phyloP scores from a whole-genome alignment of 179 eudicot genomes.

The Beta lomatogona region DNA sequence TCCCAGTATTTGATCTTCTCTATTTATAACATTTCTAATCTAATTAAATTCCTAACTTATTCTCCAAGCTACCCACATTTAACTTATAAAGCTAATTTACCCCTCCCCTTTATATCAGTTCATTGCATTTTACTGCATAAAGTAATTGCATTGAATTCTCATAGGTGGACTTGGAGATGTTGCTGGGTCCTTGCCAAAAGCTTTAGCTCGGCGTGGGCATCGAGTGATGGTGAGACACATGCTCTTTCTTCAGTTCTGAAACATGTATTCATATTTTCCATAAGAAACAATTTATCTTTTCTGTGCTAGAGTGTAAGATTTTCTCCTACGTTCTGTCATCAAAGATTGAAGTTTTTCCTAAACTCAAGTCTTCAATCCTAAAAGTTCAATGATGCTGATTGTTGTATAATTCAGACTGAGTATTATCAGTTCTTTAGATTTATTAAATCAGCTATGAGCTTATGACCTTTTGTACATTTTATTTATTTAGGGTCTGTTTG shows the following conservation, averaged over 20 bases:
- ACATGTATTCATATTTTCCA: background rate
- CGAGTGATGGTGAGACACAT: conserved; percentile 84
- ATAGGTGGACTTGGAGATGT: conserved; percentile 99
- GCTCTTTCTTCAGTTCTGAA: background rate
- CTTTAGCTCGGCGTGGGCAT: conserved; percentile 98
- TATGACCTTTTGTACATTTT: background rate
- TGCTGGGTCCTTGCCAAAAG: conserved; percentile 98
- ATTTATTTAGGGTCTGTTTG: background rate
- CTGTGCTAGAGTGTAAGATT: conserved; percentile 3
- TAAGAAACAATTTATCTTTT: background rate
- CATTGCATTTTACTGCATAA: background rate
- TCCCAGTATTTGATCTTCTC: no score
- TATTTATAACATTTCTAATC: no score
- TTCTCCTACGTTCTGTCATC: background rate
- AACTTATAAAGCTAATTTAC: no score
- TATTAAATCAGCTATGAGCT: conserved; percentile 4
- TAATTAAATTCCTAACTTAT: no score
- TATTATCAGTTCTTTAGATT: background rate
- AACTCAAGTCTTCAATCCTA: background rate
- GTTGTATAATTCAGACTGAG: background rate
- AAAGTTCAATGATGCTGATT: background rate
- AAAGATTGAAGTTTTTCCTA: background rate
- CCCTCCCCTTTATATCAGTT: no score
- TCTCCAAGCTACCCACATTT: no score
- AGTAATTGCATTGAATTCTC: conserved; percentile 29